Conservation (phyloP, 345 rosid genomes). For the Syzygium aqueum region DNA sequence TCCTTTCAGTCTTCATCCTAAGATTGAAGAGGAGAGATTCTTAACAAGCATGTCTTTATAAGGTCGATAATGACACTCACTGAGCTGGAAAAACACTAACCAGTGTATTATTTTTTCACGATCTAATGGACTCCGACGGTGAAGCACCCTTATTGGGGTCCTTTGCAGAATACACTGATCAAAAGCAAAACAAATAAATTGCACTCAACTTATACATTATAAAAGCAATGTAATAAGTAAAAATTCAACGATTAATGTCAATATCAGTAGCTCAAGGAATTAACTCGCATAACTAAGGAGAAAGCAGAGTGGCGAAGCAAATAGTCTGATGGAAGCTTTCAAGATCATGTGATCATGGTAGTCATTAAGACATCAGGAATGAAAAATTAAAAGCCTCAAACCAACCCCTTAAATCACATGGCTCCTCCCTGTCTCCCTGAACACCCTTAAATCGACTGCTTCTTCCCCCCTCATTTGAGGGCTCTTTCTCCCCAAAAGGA, state of each 20-base stretch:
- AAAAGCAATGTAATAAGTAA: not conserved
- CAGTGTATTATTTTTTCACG: slow-evolving; percentile 81
- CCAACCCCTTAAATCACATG: not conserved
- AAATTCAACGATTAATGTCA: not conserved
- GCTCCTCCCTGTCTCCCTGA: not conserved
- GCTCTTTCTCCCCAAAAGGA: not conserved
- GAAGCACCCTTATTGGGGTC: slow-evolving; percentile 94
- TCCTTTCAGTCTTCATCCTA: slow-evolving; percentile 89
- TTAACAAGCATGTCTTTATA: not conserved
- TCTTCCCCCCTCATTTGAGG: not conserved
- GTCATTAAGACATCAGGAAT: not conserved
- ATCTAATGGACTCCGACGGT: slow-evolving; percentile 88
- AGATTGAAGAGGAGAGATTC: not conserved
- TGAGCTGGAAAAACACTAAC: slow-evolving; percentile 23
- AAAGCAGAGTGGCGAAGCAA: not conserved
- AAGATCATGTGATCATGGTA: not conserved
- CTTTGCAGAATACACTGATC: slow-evolving; percentile 66
- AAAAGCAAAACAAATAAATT: slow-evolving; percentile 1
- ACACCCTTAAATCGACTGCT: not conserved
- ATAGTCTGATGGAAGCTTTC: not conserved
- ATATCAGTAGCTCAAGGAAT: not conserved
- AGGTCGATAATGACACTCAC: not conserved
- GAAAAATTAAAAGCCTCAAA: not conserved
- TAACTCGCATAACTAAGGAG: not conserved
- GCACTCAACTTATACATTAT: not conserved